Conservation (phyloP, 305 asterid genomes). For the Solanum hybrid region DNA sequence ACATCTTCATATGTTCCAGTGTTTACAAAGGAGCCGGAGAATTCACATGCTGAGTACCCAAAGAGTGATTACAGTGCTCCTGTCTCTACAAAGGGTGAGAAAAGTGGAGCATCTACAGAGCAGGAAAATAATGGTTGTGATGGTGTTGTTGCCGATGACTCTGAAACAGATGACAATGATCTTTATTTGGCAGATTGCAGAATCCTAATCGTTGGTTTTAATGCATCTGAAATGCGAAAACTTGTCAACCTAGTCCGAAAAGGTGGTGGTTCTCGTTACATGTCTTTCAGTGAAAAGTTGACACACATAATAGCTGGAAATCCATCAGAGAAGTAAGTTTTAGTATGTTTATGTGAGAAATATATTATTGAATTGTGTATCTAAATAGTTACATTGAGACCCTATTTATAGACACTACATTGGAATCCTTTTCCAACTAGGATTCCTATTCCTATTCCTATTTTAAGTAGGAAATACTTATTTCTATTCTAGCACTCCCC, state of each 20-base stretch:
- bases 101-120: constrained; percentile 31
- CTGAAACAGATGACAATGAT: constrained; percentile 75
- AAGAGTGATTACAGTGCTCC: constrained; percentile 22
- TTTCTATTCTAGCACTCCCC: too few species aligned
- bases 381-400: too few species aligned
- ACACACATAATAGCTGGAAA: constrained; percentile 87
- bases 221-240: constrained; percentile 69
- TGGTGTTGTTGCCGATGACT: constrained; percentile 67
- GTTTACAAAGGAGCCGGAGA: constrained; percentile 21
- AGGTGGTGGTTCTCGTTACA: constrained; percentile 97
- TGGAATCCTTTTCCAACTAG: too few species aligned
- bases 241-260: constrained; percentile 83
- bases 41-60: constrained; percentile 30
- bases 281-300: constrained; percentile 67
- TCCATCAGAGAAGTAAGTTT: constrained; percentile 74
- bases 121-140: constrained; percentile 28
- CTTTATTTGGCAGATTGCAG: constrained; percentile 90
- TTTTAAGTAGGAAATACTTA: too few species aligned
- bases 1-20: constrained; percentile 30
- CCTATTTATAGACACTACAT: too few species aligned
- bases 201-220: constrained; percentile 79
- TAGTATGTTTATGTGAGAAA: not conserved
- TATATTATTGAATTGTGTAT: too few species aligned
- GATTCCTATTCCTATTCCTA: too few species aligned
- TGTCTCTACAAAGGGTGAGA: constrained; percentile 22